A percentile compares a stretch with the other conserved stretches of the same genome.
Conservation (phyloP, 2,329 filamentous ascomycete genomes). For the Aspergillus glaucus region DNA sequence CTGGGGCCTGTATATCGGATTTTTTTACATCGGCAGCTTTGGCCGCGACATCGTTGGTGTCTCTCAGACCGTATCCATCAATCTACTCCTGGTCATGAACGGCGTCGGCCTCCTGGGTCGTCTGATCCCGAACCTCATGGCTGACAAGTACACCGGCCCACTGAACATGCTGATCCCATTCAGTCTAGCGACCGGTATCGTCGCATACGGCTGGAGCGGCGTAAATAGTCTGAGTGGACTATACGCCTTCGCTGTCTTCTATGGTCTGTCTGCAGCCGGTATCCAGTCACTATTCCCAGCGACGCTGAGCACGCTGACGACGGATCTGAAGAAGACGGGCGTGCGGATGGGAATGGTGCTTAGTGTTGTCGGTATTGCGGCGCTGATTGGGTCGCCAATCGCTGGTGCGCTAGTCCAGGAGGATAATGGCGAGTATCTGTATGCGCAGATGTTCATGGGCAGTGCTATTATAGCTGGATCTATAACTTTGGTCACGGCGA, state of each 20-base stretch:
- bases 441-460: conserved; percentile 49
- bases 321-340: conserved; percentile 48
- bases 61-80: conserved; percentile 45
- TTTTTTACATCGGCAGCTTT: conserved; percentile 44
- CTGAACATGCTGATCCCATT: conserved; percentile 57
- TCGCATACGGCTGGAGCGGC: conserved; percentile 53
- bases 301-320: conserved; percentile 50
- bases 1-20: conserved; percentile 50
- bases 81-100: conserved; percentile 61
- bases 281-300: conserved; percentile 64
- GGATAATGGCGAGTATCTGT: conserved; percentile 42
- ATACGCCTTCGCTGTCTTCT: conserved; percentile 58
- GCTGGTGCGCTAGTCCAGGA: conserved; percentile 47
- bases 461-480: conserved; percentile 39
- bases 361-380: conserved; percentile 48
- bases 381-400: conserved; percentile 50
- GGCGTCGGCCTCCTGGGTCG: conserved; percentile 55
- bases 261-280: conserved; percentile 58
- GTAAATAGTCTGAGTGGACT: conserved; percentile 47
- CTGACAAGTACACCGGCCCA: conserved; percentile 52
- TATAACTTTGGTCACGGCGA: conserved; percentile 36
- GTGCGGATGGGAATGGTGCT: conserved; percentile 55
- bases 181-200: conserved; percentile 35
- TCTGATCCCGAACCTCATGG: conserved; percentile 52
- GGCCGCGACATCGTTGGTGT: conserved; percentile 35